Conservation (phyloP, 805 yeast species). For the Saccharomycopsis fermentans region DNA sequence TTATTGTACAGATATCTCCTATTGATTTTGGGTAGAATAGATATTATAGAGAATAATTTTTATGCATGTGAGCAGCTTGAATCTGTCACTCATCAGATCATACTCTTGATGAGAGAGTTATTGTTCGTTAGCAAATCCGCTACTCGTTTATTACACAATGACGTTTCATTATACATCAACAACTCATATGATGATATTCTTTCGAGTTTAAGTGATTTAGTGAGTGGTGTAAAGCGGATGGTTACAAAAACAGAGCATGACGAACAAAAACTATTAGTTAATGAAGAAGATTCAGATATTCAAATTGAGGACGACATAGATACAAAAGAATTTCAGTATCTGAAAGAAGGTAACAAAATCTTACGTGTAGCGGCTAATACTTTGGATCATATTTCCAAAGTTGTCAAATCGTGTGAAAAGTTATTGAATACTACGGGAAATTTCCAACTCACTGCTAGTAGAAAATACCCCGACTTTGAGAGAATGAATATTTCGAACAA, state of each 20-base stretch:
- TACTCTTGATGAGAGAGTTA: constrained; percentile 52
- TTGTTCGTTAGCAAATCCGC: constrained; percentile 45
- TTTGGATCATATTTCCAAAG: constrained; percentile 42
- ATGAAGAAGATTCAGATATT: constrained; percentile 17
- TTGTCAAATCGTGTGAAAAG: constrained; percentile 40
- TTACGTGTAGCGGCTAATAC: constrained; percentile 50
- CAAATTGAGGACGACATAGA: constrained; percentile 19
- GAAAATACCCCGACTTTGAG: constrained; percentile 59
- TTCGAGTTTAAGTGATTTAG: constrained; percentile 54
- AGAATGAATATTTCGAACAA: constrained; percentile 47
- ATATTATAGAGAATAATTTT: constrained; percentile 64
- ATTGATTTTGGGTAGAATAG: constrained; percentile 64
- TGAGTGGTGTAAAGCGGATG: constrained; percentile 50
- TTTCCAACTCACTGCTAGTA: constrained; percentile 45
- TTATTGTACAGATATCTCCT: constrained; percentile 52
- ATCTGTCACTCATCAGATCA: constrained; percentile 56
- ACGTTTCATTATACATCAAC: constrained; percentile 24
- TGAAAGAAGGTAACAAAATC: constrained; percentile 58
- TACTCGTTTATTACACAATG: constrained; percentile 11
- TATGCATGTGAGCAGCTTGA: constrained; percentile 62
- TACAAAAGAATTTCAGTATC: constrained; percentile 38
- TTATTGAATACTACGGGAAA: constrained; percentile 54
- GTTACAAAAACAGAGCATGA: constrained; percentile 46
- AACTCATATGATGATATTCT: constrained; percentile 46
- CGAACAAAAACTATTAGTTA: constrained; percentile 17